phyloP scores from a whole-genome alignment of 768 basidiomycete species.

The Mycena haematopus region DNA sequence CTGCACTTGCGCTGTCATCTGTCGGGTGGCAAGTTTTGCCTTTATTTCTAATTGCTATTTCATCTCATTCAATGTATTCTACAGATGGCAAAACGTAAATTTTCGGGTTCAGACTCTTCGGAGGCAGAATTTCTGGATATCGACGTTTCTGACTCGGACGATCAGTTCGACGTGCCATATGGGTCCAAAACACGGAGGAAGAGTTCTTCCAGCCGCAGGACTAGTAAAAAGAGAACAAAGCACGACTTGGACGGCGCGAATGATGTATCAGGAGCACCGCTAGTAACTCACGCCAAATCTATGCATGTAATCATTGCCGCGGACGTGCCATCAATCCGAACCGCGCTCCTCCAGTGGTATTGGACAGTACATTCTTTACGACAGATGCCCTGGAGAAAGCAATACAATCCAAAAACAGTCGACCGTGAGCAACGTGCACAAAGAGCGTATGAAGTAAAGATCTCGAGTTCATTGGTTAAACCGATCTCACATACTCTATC shows the following conservation, averaged over 20 bases:
- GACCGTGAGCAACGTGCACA: conserved; percentile 71
- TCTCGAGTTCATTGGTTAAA: conserved; percentile 1
- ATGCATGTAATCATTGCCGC: conserved; percentile 54
- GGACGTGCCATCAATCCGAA: conserved; percentile 44
- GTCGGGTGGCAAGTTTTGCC: neutral
- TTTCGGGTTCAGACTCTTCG: conserved; percentile 1
- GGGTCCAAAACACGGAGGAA: conserved; percentile 14
- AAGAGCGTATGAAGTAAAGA: conserved; percentile 85
- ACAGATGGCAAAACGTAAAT: conserved; percentile 28
- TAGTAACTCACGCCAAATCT: conserved; percentile 51
- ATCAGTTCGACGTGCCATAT: conserved; percentile 21
- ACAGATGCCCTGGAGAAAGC: conserved; percentile 93
- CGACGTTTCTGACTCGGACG: conserved; percentile 20
- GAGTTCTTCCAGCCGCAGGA: neutral
- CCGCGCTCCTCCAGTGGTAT: conserved; percentile 75
- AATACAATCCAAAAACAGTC: conserved; percentile 59
- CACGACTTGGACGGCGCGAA: conserved; percentile 9
- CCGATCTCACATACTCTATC: neutral
- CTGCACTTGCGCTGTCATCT: conserved; percentile 17
- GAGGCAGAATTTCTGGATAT: conserved; percentile 10
- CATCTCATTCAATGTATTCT: conserved; percentile 1
- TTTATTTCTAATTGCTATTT: neutral
- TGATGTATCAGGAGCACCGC: conserved; percentile 24
- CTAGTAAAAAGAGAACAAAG: conserved; percentile 26
- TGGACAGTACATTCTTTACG: conserved; percentile 66